These are phyloP conservation scores for Amphicarpaea edgeworthii DNA, from an alignment of 306 rosid species.

Conservation along the genomic window DNA sequence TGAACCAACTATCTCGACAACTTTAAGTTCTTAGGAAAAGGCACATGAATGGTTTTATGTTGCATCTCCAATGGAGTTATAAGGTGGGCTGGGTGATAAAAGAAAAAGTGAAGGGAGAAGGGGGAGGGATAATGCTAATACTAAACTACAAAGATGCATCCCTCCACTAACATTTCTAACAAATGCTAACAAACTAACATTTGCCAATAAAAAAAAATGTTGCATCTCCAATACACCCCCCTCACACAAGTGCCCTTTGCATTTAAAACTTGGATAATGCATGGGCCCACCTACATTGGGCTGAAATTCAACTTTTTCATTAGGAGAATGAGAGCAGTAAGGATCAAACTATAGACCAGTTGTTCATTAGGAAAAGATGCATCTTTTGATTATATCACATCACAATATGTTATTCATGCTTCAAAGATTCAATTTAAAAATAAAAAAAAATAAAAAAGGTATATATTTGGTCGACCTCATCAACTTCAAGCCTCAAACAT, in stretches of 20 bases:
- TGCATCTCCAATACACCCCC: neutral
- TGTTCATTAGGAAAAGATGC: neutral
- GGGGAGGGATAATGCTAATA: too few relatives aligned
- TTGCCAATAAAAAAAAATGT: too few relatives aligned
- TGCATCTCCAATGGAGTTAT: neutral
- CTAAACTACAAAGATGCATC: too few relatives aligned
- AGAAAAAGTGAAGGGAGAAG: too few relatives aligned
- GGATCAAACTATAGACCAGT: neutral
- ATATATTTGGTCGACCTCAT: neutral
- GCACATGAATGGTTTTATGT: neutral
- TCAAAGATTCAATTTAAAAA: neutral
- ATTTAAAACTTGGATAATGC: neutral
- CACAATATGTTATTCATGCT: neutral
- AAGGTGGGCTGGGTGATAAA: too few relatives aligned
- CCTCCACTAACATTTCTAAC: too few relatives aligned
- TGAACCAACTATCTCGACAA: slow-evolving; percentile 4
- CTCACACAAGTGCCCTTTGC: neutral
- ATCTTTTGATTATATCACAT: slow-evolving; percentile 4
- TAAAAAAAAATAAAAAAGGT: too few relatives aligned
- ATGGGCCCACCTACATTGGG: neutral
- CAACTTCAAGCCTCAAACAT: slow-evolving; percentile 12
- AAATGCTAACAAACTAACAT: too few relatives aligned
- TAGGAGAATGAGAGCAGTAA: neutral
- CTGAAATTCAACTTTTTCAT: slow-evolving; percentile 3
- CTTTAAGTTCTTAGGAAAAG: neutral